phyloP scores from a whole-genome alignment of 129 eudicot genomes.

The Cynara cardunculus region DNA sequence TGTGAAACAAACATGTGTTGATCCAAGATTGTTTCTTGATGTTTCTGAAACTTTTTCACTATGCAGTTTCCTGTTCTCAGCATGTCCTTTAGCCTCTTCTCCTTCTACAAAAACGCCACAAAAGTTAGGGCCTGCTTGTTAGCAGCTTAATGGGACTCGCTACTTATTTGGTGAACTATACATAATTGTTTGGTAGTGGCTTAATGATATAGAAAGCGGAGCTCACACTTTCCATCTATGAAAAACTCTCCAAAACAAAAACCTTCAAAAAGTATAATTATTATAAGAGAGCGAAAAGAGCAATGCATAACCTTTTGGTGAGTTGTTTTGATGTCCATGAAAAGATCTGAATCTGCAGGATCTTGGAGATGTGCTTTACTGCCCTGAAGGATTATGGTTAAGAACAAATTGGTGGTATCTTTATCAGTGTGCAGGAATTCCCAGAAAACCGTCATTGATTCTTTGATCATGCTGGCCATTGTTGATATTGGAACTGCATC shows the following conservation, averaged over 20 bases:
- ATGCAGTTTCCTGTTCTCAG: conserved; percentile 74
- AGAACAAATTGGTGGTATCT: conserved; percentile 30
- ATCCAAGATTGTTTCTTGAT: conserved; percentile 35
- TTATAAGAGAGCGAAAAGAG: neutral
- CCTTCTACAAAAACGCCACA: conserved; percentile 53
- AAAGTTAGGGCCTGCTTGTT: neutral
- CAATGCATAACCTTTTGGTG: conserved; percentile 63
- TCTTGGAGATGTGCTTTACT: conserved; percentile 37
- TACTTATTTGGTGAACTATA: too few species aligned
- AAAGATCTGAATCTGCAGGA: conserved; percentile 48
- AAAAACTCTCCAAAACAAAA: too few species aligned
- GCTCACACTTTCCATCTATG: too few species aligned
- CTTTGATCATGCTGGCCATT: conserved; percentile 51
- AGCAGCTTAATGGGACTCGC: too few species aligned
- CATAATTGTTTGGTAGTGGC: too few species aligned
- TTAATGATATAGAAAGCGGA: too few species aligned
- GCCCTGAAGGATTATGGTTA: conserved; percentile 39
- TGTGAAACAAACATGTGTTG: conserved; percentile 49
- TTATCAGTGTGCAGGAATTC: conserved; percentile 71
- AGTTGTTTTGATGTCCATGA: conserved; percentile 38
- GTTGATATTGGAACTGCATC: conserved; percentile 49
- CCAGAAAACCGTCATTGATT: conserved; percentile 68
- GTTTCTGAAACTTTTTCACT: conserved; percentile 72
- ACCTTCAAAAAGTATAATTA: neutral
- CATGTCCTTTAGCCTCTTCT: conserved; percentile 66